Conservation (phyloP, 2,329 filamentous ascomycete species). For the Phaeomoniella chlamydospora region DNA sequence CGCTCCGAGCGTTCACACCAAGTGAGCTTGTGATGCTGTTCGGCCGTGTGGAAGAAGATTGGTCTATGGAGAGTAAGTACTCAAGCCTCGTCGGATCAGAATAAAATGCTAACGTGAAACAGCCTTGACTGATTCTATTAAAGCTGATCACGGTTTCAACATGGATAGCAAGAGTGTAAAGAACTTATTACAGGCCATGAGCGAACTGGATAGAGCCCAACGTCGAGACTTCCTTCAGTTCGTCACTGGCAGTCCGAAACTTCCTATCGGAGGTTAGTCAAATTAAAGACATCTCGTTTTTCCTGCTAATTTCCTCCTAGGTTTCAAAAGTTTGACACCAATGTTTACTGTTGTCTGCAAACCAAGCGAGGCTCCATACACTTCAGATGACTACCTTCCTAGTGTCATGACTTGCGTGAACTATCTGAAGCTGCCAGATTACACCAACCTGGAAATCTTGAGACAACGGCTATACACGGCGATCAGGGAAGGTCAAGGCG, state of each 20-base stretch:
- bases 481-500: slow-evolving; percentile 89
- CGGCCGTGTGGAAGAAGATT: slow-evolving; percentile 85
- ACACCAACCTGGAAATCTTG: slow-evolving; percentile 64
- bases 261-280: slow-evolving; percentile 83
- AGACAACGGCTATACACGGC: slow-evolving; percentile 67
- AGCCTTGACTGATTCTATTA: slow-evolving; percentile 96
- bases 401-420: slow-evolving; percentile 99
- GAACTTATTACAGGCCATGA: slow-evolving; percentile 90
- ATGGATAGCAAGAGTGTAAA: slow-evolving; percentile 95
- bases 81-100: neutral
- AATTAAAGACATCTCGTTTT: slow-evolving; percentile 1
- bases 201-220: slow-evolving; percentile 58
- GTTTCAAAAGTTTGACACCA: slow-evolving; percentile 90
- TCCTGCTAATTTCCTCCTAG: slow-evolving; percentile 30
- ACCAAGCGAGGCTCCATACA: slow-evolving; percentile 86
- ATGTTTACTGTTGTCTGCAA: slow-evolving; percentile 99
- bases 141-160: slow-evolving; percentile 96
- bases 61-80: slow-evolving; percentile 84
- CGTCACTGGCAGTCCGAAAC: slow-evolving; percentile 91
- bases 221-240: slow-evolving; percentile 94
- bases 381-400: slow-evolving; percentile 93
- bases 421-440: slow-evolving; percentile 94
- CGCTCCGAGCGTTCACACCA: slow-evolving; percentile 84
- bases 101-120: slow-evolving; percentile 18
- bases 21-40: slow-evolving; percentile 92